These are phyloP conservation scores for Trametes coccinea DNA, from an alignment of 768 basidiomycete species.

Conservation along the genomic window DNA sequence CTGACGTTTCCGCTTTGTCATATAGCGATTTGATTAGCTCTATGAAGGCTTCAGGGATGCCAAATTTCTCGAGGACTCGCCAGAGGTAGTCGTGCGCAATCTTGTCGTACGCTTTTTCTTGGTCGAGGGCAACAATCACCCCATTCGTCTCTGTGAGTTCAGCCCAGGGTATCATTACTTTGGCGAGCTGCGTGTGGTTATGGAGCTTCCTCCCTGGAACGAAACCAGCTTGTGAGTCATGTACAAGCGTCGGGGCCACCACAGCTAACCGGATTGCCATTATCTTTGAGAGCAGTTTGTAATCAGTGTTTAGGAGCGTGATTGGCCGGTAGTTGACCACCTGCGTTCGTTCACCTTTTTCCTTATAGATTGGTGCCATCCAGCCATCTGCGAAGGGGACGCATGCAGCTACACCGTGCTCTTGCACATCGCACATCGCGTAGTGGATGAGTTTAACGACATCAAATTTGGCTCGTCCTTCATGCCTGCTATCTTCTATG, in stretches of 20 bases:
- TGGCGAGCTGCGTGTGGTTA: slow-evolving; percentile 34
- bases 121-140: slow-evolving; percentile 18
- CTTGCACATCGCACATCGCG: neutral
- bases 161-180: slow-evolving; percentile 22
- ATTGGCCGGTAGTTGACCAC: slow-evolving; percentile 25
- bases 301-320: slow-evolving; percentile 34
- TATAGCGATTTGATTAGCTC: slow-evolving; percentile 34
- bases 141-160: slow-evolving; percentile 17
- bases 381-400: slow-evolving; percentile 34
- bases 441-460: neutral
- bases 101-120: slow-evolving; percentile 28
- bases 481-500: neutral
- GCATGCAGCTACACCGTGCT: neutral
- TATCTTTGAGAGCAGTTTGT: slow-evolving; percentile 34
- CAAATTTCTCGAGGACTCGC: slow-evolving; percentile 8
- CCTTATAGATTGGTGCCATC: slow-evolving; percentile 44
- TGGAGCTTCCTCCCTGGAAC: slow-evolving; percentile 33
- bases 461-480: neutral
- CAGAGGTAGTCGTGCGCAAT: slow-evolving; percentile 24
- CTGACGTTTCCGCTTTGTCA: slow-evolving; percentile 26
- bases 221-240: slow-evolving; percentile 43
- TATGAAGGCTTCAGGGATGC: slow-evolving; percentile 19
- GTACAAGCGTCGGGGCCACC: slow-evolving; percentile 27
- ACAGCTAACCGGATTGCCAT: slow-evolving; percentile 24
- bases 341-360: slow-evolving; percentile 27